phyloP scores from a whole-genome alignment of 441 rosid genomes.

The Iberis amara region DNA sequence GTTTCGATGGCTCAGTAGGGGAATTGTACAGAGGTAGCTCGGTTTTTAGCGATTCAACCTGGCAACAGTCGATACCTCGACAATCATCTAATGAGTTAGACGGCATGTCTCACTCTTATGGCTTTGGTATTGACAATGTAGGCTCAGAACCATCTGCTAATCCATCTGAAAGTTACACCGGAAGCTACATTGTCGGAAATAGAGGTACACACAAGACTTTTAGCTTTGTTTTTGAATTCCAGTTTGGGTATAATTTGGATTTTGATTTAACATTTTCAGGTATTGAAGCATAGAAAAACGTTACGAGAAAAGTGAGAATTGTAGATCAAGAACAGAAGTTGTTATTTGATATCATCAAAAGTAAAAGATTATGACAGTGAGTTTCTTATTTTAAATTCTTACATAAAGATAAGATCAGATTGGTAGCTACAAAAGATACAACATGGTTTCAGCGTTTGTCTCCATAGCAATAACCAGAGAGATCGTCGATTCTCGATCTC shows the following conservation, averaged over 20 bases:
- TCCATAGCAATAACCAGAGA: constrained; percentile 26
- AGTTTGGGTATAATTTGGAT: no score
- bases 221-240: neutral
- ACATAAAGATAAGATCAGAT: constrained; percentile 24
- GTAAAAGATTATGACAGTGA: constrained; percentile 28
- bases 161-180: constrained; percentile 46
- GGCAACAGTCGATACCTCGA: constrained; percentile 34
- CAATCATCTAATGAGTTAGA: constrained; percentile 44
- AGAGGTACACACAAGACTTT: constrained; percentile 39
- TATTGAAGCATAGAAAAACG: constrained; percentile 27
- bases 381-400: constrained; percentile 25
- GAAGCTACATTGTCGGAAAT: constrained; percentile 48
- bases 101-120: constrained; percentile 38
- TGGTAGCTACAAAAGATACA: constrained; percentile 31
- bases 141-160: constrained; percentile 42
- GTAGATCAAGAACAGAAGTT: constrained; percentile 30
- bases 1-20: constrained; percentile 47
- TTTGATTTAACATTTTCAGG: constrained; percentile 21
- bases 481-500: constrained; percentile 34
- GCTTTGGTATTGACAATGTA: constrained; percentile 44
- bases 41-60: constrained; percentile 46
- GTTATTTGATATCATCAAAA: constrained; percentile 18
- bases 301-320: constrained; percentile 20
- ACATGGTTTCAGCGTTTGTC: constrained; percentile 23
- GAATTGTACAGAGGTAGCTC: constrained; percentile 45